Base-by-base conservation (phyloP, 257 asterid genomes). In the Petunia secreta region DNA sequence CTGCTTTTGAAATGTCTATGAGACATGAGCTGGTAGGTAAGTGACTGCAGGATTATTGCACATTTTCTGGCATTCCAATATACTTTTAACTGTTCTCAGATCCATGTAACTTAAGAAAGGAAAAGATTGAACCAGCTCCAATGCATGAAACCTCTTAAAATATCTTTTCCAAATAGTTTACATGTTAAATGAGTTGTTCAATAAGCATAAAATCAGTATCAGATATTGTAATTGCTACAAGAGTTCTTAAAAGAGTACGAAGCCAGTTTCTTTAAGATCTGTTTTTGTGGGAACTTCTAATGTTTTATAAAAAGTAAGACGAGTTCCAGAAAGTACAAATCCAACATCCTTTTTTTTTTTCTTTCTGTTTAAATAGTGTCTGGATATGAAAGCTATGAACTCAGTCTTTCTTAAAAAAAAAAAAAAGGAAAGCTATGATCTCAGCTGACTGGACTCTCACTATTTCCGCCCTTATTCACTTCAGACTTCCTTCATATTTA, bases 51-150 rank as follows among this genome's bases (percentile, higher is more conserved):
- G 36, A 66, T 65, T 40, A 11, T 65, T 40, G 74, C 14, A 65
- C 43, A 65, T 65, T 40, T 14, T 66, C 75, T 41, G 41, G 14
- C 37, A 66, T 66, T 66, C 53, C 75, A 6, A 0, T 15, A 8
- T 8, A n/a, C 75, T 68, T 16, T 68, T 44, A 25, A 44, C 15
- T 68, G 39, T 44, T 68, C 58, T 68, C 57, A 68, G 76, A 44
- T 44, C 76, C 58, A 68, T 68, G 57, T 9, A 68, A 44, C 57
- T 16, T 68, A 44, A 16, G 16, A 44, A 68, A 43, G 40, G 57
- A 44, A 44, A 68, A 48, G 57, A 52, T 63, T 63, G 68, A 63
- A 36, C n/a, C 58, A 44, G 76, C 76, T 4, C 58, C 57, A 68
- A 68, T 44, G 38, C 40, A 13, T 44, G n/a, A n/a, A 44, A 16